phyloP scores from a whole-genome alignment of 2,329 filamentous ascomycete genomes.

The Penicillium sp. region DNA sequence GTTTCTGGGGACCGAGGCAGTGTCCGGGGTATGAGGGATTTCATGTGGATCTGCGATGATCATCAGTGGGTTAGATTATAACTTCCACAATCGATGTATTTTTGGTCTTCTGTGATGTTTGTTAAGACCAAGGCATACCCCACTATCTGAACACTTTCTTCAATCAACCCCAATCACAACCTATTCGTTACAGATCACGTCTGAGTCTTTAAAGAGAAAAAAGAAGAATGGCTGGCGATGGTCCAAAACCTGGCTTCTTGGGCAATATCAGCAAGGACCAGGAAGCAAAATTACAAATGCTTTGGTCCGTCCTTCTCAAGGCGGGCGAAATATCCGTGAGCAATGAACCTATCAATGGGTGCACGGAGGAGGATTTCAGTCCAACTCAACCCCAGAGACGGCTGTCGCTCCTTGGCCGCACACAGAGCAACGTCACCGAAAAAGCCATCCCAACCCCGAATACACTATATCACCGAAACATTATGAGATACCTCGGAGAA shows the following conservation, averaged over 20 bases:
- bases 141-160: not conserved
- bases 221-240: conserved; percentile 15
- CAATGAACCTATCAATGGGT: conserved; percentile 35
- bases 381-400: conserved; percentile 34
- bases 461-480: conserved; percentile 17
- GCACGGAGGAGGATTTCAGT: conserved; percentile 42
- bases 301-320: conserved; percentile 75
- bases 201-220: not conserved
- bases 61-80: conserved; percentile 7
- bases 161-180: not conserved
- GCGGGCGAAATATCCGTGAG: conserved; percentile 64
- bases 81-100: not conserved
- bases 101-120: not conserved
- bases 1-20: conserved; percentile 15
- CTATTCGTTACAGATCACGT: not conserved
- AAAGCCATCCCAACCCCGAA: conserved; percentile 73
- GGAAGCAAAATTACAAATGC: conserved; percentile 78
- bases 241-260: conserved; percentile 58
- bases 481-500: conserved; percentile 18
- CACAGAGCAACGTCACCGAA: conserved; percentile 40
- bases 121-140: not conserved
- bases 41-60: conserved; percentile 20
- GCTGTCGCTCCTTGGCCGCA: conserved; percentile 36
- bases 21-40: conserved; percentile 13
- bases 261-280: conserved; percentile 83